phyloP scores from a whole-genome alignment of 805 yeast genomes.

The Saccharomycopsis amapae region DNA sequence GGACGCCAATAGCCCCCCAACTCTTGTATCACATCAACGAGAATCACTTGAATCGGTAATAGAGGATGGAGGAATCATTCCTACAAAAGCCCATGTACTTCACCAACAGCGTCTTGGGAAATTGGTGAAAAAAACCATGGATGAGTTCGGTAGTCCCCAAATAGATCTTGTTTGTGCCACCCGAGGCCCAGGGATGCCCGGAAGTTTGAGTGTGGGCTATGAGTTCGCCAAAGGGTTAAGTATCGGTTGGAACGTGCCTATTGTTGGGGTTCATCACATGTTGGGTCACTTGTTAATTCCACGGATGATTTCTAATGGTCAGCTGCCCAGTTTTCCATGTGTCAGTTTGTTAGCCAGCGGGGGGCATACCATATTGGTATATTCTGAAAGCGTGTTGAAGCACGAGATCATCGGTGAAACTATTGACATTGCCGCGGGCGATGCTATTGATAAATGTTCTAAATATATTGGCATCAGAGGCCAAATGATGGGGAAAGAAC shows the following conservation, averaged over 20 bases:
- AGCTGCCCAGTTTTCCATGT: slow-evolving; percentile 53
- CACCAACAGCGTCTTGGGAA: slow-evolving; percentile 57
- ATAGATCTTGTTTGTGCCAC: slow-evolving; percentile 86
- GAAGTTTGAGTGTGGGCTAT: slow-evolving; percentile 74
- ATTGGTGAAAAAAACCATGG: slow-evolving; percentile 41
- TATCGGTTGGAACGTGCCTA: slow-evolving; percentile 55
- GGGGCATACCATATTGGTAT: slow-evolving; percentile 88
- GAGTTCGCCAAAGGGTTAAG: slow-evolving; percentile 82
- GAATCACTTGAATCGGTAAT: slow-evolving; percentile 32
- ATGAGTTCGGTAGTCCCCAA: slow-evolving; percentile 25
- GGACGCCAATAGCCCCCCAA: slow-evolving; percentile 26
- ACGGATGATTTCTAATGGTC: slow-evolving; percentile 39
- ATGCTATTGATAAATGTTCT: slow-evolving; percentile 88
- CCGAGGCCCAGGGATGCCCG: slow-evolving; percentile 95
- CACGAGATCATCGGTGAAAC: slow-evolving; percentile 75
- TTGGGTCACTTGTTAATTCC: slow-evolving; percentile 79
- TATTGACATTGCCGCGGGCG: slow-evolving; percentile 87
- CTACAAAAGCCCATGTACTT: slow-evolving; percentile 74
- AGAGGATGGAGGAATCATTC: slow-evolving; percentile 76
- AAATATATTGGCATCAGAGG: slow-evolving; percentile 76
- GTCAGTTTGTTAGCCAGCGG: slow-evolving; percentile 79
- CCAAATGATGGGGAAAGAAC: slow-evolving; percentile 71
- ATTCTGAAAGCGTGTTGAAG: slow-evolving; percentile 47
- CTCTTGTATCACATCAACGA: neutral
- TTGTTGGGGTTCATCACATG: slow-evolving; percentile 95